phyloP scores from a whole-genome alignment of 2,329 filamentous ascomycete genomes.

The Phialophora macrospora region DNA sequence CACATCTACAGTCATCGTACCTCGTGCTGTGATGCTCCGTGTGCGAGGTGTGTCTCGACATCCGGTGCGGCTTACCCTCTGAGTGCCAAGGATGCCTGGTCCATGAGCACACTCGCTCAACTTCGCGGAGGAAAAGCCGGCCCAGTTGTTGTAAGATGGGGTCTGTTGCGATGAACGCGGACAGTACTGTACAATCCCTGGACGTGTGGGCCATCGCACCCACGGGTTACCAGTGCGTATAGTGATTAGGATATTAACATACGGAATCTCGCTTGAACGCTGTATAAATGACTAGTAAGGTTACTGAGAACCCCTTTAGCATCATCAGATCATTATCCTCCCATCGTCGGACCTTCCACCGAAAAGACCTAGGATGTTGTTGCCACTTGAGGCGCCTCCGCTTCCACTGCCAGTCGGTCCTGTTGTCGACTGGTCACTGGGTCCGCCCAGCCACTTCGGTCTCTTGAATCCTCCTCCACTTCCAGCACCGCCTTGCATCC shows the following conservation, averaged over 20 bases:
- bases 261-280: slow-evolving; percentile 2
- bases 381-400: slow-evolving; percentile 4
- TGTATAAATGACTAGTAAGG: neutral
- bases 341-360: slow-evolving; percentile 26
- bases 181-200: too few relatives aligned
- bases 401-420: slow-evolving; percentile 7
- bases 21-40: too few relatives aligned
- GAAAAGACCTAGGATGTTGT: slow-evolving; percentile 31
- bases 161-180: too few relatives aligned
- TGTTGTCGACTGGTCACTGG: slow-evolving; percentile 7
- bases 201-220: too few relatives aligned
- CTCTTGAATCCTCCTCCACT: slow-evolving; percentile 71
- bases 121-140: too few relatives aligned
- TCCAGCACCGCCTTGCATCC: slow-evolving; percentile 62
- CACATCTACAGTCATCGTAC: too few relatives aligned
- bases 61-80: too few relatives aligned
- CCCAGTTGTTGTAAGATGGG: too few relatives aligned
- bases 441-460: slow-evolving; percentile 77
- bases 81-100: too few relatives aligned
- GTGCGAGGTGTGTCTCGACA: too few relatives aligned
- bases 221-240: neutral
- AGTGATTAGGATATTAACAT: neutral
- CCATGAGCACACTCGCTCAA: too few relatives aligned
- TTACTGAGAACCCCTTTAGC: neutral
- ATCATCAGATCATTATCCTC: slow-evolving; percentile 28